Percentiles rank a stretch among this genome's conserved stretches.
Evolutionary conservation across 805 yeast genomes (phyloP).

Genomic region (Ogataea degrootiae): DNA sequence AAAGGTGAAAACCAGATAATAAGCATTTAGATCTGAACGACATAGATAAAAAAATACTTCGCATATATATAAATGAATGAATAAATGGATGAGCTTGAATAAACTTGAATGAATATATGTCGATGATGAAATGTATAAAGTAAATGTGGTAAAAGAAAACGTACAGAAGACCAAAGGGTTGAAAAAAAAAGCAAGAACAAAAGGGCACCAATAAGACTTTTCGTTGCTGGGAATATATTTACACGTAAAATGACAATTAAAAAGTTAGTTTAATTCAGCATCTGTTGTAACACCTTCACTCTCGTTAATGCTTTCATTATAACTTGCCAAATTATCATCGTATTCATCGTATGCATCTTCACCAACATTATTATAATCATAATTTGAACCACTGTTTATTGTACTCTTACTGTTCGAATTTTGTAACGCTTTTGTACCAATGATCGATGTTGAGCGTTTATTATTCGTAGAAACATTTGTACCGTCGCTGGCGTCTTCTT

Average conservation of each 20-base stretch:
- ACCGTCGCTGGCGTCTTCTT: slow-evolving; percentile 11
- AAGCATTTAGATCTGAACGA: too few relatives aligned
- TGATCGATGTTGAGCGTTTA: slow-evolving; percentile 28
- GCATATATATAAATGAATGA: too few relatives aligned
- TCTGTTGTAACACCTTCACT: slow-evolving; percentile 25
- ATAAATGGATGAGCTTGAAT: too few relatives aligned
- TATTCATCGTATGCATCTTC: slow-evolving; percentile 24
- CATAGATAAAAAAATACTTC: too few relatives aligned
- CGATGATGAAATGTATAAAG: too few relatives aligned
- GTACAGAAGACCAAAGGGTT: too few relatives aligned
- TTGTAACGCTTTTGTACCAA: slow-evolving; percentile 34
- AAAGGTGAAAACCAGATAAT: too few relatives aligned
- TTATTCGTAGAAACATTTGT: slow-evolving; percentile 2
- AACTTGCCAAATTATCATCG: slow-evolving; percentile 27
- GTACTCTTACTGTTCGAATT: slow-evolving; percentile 4
- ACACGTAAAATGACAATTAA: not conserved
- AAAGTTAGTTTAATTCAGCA: slow-evolving; percentile 5
- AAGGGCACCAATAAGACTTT: too few relatives aligned
- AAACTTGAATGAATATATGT: too few relatives aligned
- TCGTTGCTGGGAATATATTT: not conserved
- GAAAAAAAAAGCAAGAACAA: not conserved
- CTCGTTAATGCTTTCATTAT: slow-evolving; percentile 28
- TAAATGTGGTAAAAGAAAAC: too few relatives aligned
- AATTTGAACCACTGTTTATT: slow-evolving; percentile 13
- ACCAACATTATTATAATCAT: slow-evolving; percentile 32